Percentiles rank a stretch among this genome's conserved stretches.
Evolutionary conservation across 495 filamentous ascomycete genomes (phyloP).

Genomic region (Glonium stellatum): DNA sequence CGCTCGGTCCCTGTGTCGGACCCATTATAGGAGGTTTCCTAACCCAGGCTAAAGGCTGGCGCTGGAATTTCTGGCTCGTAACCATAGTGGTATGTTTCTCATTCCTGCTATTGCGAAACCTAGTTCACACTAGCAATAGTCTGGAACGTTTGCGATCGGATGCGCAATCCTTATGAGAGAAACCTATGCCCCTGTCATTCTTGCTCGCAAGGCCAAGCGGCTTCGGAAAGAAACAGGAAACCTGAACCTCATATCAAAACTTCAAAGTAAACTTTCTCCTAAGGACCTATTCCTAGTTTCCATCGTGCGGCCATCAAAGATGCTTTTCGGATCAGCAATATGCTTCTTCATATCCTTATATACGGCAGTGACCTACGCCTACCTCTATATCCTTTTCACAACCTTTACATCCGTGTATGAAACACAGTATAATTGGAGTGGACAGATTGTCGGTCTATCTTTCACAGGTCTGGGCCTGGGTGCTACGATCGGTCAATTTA

Average conservation of each 20-base stretch:
- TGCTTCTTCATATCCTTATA: conserved; percentile 62
- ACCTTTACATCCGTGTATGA: conserved; percentile 60
- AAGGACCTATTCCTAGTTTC: conserved; percentile 36
- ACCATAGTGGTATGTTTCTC: conserved; percentile 29
- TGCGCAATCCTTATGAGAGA: conserved; percentile 28
- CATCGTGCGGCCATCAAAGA: conserved; percentile 47
- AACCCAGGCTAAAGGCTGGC: conserved; percentile 31
- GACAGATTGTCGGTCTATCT: conserved; percentile 28
- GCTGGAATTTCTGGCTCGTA: conserved; percentile 36
- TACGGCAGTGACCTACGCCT: conserved; percentile 68
- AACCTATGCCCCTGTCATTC: conserved; percentile 29
- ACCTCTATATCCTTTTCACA: conserved; percentile 74
- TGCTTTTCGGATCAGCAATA: conserved; percentile 52
- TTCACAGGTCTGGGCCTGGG: conserved; percentile 35
- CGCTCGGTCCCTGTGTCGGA: conserved; percentile 27
- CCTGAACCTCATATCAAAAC: conserved; percentile 29
- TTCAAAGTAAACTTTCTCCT: conserved; percentile 31
- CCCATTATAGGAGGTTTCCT: conserved; percentile 43
- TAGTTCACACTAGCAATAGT: conserved; percentile 8
- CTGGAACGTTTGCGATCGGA: conserved; percentile 22
- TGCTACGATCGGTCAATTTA: conserved; percentile 23
- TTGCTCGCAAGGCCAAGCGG: conserved; percentile 29
- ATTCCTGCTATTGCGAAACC: neutral
- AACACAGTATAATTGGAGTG: conserved; percentile 42
- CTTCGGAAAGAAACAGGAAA: conserved; percentile 33